Conservation (phyloP, 176 grass and related monocot species). For the Carex scoparia region DNA sequence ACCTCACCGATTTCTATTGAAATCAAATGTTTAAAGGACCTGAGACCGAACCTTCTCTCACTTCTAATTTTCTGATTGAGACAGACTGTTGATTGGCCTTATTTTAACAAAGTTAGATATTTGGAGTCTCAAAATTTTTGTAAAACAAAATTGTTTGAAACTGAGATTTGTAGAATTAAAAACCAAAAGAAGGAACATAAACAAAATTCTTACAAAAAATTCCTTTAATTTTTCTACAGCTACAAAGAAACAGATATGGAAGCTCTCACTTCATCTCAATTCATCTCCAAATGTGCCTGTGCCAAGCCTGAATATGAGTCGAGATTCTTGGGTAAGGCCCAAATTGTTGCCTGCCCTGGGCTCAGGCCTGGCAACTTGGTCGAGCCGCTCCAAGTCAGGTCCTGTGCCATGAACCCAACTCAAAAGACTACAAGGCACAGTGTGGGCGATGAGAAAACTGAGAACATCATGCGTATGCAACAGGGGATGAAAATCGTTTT, state of each 20-base stretch:
- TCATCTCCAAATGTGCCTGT: slow-evolving; percentile 28
- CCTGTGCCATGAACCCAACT: slow-evolving; percentile 23
- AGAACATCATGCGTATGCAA: slow-evolving; percentile 36
- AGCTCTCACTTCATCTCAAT: slow-evolving; percentile 46
- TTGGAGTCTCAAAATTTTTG: not conserved
- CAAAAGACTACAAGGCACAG: not conserved
- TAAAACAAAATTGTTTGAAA: not conserved
- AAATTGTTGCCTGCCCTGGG: slow-evolving; percentile 18
- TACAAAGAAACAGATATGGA: slow-evolving; percentile 37
- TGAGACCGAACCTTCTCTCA: no score
- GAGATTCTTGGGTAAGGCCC: slow-evolving; percentile 23
- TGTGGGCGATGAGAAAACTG: not conserved
- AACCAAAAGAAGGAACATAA: not conserved
- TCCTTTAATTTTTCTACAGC: not conserved
- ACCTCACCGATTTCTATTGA: no score
- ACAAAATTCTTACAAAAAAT: not conserved
- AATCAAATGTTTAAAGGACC: no score
- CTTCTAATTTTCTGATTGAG: not conserved
- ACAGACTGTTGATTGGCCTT: not conserved
- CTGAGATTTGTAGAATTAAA: not conserved
- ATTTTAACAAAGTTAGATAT: not conserved
- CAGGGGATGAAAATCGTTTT: slow-evolving; percentile 82
- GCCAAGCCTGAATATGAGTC: slow-evolving; percentile 17
- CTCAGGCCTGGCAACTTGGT: slow-evolving; percentile 9
- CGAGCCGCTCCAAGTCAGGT: slow-evolving; percentile 28